Evolutionary conservation across 768 basidiomycete genomes (phyloP).

Genomic region (Lyophyllum shimeji): DNA sequence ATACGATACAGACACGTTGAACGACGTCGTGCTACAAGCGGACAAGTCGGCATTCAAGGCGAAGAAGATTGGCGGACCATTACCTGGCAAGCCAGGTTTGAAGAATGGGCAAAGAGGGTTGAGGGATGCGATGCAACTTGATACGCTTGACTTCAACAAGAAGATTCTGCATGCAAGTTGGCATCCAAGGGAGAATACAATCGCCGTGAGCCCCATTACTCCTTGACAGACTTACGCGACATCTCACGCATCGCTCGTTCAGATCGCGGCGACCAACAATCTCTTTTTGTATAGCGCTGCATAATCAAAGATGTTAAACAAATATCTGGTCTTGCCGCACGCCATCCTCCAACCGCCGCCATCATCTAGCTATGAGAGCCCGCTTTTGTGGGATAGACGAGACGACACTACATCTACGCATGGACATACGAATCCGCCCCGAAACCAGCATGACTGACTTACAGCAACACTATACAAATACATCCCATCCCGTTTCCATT

Average conservation of each 20-base stretch:
- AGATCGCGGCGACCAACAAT: conserved; percentile 98
- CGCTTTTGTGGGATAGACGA: conserved; percentile 19
- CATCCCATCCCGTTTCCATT: conserved; percentile 14
- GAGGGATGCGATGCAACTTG: conserved; percentile 85
- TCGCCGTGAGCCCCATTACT: conserved; percentile 66
- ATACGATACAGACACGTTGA: conserved; percentile 87
- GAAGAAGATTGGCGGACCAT: conserved; percentile 93
- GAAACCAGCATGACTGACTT: conserved; percentile 17
- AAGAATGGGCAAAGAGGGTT: conserved; percentile 78
- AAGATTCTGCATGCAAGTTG: conserved; percentile 95
- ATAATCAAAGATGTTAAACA: conserved; percentile 32
- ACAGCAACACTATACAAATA: conserved; percentile 19
- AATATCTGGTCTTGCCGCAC: conserved; percentile 14
- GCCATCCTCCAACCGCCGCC: conserved; percentile 10
- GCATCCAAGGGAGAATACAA: conserved; percentile 98
- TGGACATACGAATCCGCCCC: conserved; percentile 16
- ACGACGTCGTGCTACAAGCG: conserved; percentile 93
- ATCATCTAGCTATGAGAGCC: conserved; percentile 19
- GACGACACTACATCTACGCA: conserved; percentile 20
- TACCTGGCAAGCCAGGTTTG: conserved; percentile 65
- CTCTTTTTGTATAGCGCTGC: conserved; percentile 83
- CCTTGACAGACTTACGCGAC: neutral
- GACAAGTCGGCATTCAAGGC: conserved; percentile 99
- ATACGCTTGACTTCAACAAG: conserved; percentile 92
- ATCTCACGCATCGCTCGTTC: conserved; percentile 2